A percentile compares a stretch with the other conserved stretches of the same genome.
Conservation (phyloP, 306 rosid species). For the Inga leiocalycina region DNA sequence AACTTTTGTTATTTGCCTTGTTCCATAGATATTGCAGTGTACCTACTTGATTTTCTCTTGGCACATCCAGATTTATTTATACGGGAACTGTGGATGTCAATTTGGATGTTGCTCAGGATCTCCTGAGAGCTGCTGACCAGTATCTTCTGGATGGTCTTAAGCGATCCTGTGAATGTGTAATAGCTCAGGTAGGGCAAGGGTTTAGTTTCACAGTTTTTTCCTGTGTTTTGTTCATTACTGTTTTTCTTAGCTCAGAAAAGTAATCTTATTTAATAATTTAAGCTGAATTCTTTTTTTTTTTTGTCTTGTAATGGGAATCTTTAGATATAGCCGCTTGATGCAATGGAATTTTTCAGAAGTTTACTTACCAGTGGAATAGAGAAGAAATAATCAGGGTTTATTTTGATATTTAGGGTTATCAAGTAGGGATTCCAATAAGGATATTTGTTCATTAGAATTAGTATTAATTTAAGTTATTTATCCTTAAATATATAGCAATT, state of each 20-base stretch:
- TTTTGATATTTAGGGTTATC: too few relatives aligned
- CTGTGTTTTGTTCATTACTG: slow-evolving; percentile 18
- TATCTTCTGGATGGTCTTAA: slow-evolving; percentile 73
- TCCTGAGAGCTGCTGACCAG: slow-evolving; percentile 78
- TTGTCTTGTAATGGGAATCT: background rate
- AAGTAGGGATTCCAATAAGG: fast-evolving
- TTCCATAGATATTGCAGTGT: background rate
- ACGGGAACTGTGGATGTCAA: slow-evolving; percentile 56
- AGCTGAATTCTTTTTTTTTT: too few relatives aligned
- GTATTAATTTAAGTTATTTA: too few relatives aligned
- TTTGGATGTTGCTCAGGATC: slow-evolving; percentile 58
- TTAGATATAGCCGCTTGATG: slow-evolving; percentile 51
- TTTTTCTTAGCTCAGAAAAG: background rate
- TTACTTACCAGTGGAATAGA: slow-evolving; percentile 34
- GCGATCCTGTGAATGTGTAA: slow-evolving; percentile 56
- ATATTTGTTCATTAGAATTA: too few relatives aligned
- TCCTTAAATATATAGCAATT: too few relatives aligned
- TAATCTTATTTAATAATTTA: background rate
- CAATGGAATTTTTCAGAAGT: slow-evolving; percentile 30
- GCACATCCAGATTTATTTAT: slow-evolving; percentile 58
- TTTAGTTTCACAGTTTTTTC: background rate
- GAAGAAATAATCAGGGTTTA: too few relatives aligned
- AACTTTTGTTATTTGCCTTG: background rate
- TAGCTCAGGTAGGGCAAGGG: slow-evolving; percentile 56
- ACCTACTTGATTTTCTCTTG: slow-evolving; percentile 10